Conservation (phyloP, 1,139 yeast genomes). For the Lodderomyces oxycetoniae region DNA sequence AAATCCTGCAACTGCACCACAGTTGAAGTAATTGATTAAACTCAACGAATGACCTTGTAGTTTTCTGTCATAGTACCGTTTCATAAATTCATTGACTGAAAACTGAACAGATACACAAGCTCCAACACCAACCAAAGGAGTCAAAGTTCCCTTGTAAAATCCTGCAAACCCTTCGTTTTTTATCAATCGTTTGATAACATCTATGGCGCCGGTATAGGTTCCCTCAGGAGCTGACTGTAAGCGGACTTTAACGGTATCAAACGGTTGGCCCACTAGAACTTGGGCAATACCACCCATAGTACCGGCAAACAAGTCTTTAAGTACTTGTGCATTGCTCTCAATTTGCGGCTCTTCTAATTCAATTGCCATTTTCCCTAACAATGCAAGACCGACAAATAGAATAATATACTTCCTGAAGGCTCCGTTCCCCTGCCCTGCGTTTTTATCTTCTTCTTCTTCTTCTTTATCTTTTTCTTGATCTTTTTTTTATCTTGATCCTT, state of each 20-base stretch:
- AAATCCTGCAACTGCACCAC: conserved; percentile 87
- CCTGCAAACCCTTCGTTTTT: conserved; percentile 74
- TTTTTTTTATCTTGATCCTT: too few relatives aligned
- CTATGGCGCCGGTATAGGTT: conserved; percentile 66
- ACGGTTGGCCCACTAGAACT: conserved; percentile 94
- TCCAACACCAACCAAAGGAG: conserved; percentile 88
- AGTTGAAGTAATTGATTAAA: conserved; percentile 59
- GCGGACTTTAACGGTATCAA: conserved; percentile 90
- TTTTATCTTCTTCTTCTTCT: too few relatives aligned
- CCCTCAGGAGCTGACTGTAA: conserved; percentile 82
- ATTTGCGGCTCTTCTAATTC: conserved; percentile 47
- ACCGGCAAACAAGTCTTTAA: conserved; percentile 83
- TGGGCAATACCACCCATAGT: conserved; percentile 94
- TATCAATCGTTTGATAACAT: conserved; percentile 66
- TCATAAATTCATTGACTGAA: conserved; percentile 92
- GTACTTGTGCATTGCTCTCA: conserved; percentile 48
- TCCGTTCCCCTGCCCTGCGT: too few relatives aligned
- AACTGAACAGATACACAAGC: conserved; percentile 80
- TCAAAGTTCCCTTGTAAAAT: conserved; percentile 82
- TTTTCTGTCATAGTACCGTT: conserved; percentile 55
- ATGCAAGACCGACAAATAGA: too few relatives aligned
- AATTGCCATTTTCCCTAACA: conserved; percentile 37
- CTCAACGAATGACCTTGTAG: conserved; percentile 39
- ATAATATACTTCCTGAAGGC: too few relatives aligned
- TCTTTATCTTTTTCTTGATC: too few relatives aligned